Base-by-base conservation (phyloP, 495 filamentous ascomycete genomes). In the Xylaria flabelliformis region DNA sequence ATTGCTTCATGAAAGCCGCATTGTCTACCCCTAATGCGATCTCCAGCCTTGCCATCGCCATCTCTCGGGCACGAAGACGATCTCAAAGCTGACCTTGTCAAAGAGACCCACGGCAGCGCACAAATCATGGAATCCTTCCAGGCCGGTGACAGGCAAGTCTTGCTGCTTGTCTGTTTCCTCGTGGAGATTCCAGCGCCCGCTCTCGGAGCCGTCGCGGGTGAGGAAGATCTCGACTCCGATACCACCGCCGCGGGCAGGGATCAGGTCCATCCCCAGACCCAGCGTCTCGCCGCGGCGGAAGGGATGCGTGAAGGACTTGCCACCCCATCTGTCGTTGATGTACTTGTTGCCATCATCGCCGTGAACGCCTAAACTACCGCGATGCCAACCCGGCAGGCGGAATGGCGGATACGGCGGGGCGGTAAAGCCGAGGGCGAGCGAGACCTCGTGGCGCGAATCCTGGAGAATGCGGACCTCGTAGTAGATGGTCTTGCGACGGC, bases 331-430 rank as follows among this genome's bases (percentile, higher is more conserved):
- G 77, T 98, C 93, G 82, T 97, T 97, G 72, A 96, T 86, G 79
- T 93, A 98, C 74, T 89, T 87, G 74, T 92, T 90, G 13, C 95
- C 95, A 79, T 98, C 95, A 78, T 98, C 95, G 3, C 92, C 92
- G 75, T 97, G 96, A 13, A 98, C 90, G 8, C 87, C 95, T n/a
- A 97, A 76, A 58, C 90, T 92, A 2, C 88, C 94, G 39, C 95
- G 85, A 77, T 98, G 91, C 95, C 95, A 98, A 2, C 95, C 95
- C 0, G 95, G 95, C 68, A 96, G 87, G 53, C 95, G 88, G 87
- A 94, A 98, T 0, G 87, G 85, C 0, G 95, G 95, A 80, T 97
- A 97, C 24, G 95, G 95, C 61, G 90, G 88, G 1, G 92, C 94
- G 1, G 84, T 83, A 81, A 90, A 97, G 5, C 95, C 95, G 10